These are phyloP conservation scores for Solanum verrucosum DNA, from an alignment of 257 asterid species.

Conservation along the genomic window DNA sequence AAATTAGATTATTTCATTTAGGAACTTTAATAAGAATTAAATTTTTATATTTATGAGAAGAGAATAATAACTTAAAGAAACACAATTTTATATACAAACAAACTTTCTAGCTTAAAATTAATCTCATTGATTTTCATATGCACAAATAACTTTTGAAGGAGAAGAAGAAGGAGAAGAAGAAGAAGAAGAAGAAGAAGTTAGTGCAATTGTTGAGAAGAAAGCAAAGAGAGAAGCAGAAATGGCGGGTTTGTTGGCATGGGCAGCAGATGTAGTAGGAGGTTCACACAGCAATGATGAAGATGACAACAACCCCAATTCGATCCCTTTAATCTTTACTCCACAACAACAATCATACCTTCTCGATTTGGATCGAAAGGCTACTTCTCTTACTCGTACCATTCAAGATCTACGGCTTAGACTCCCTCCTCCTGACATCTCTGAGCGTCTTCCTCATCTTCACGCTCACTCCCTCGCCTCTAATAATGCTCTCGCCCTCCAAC, in stretches of 20 bases:
- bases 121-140: neutral
- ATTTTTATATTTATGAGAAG: neutral
- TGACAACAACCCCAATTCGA: conserved; percentile 42
- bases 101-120: no score
- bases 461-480: conserved; percentile 94
- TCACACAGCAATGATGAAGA: conserved; percentile 47
- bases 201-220: neutral
- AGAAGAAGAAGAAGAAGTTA: neutral
- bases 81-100: neutral
- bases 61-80: neutral
- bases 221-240: conserved; percentile 9
- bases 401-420: conserved; percentile 87
- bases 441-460: conserved; percentile 91
- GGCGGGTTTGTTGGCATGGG: conserved; percentile 99
- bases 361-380: conserved; percentile 52
- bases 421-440: conserved; percentile 93
- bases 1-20: neutral
- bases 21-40: neutral
- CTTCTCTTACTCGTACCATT: conserved; percentile 77
- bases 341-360: conserved; percentile 63
- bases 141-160: neutral
- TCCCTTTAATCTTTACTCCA: conserved; percentile 73
- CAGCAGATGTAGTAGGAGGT: conserved; percentile 94
- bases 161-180: neutral
- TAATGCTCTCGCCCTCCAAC: conserved; percentile 80